These are phyloP conservation scores for Aspergillus quadrilineatus DNA, from an alignment of 2,329 filamentous ascomycete genomes.

Conservation along the genomic window DNA sequence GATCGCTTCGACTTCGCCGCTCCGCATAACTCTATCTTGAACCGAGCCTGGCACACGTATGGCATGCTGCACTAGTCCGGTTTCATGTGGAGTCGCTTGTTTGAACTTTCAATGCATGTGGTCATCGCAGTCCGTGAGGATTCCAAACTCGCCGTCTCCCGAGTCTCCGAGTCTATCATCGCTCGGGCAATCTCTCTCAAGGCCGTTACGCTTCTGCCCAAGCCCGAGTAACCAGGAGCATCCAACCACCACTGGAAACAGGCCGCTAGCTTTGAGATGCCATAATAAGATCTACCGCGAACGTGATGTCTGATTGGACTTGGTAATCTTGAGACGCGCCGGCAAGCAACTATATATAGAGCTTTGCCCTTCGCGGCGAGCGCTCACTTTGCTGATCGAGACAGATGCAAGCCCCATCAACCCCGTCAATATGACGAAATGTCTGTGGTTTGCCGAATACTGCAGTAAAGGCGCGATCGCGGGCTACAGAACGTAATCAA, in stretches of 20 bases:
- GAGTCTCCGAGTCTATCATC: not conserved
- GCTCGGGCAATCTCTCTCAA: not conserved
- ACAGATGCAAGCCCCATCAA: not conserved
- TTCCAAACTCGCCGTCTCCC: not conserved
- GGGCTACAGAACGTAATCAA: not conserved
- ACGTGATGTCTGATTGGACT: not conserved
- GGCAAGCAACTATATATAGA: conserved; percentile 12
- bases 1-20: not conserved
- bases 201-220: not conserved
- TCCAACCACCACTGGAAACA: not conserved
- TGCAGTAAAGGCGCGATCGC: not conserved
- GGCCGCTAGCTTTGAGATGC: conserved; percentile 1
- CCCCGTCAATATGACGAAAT: not conserved
- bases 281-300: not conserved
- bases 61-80: not conserved
- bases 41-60: not conserved
- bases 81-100: conserved; percentile 1
- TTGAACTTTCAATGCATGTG: not conserved
- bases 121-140: not conserved
- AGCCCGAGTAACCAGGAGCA: not conserved
- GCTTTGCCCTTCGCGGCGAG: not conserved
- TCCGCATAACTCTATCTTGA: conserved; percentile 8
- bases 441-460: not conserved
- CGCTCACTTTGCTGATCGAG: not conserved
- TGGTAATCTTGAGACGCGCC: conserved; percentile 2